Evolutionary conservation across 352 stramenopile genomes (phyloP).

Genomic region (Phytopythium helicoides): DNA sequence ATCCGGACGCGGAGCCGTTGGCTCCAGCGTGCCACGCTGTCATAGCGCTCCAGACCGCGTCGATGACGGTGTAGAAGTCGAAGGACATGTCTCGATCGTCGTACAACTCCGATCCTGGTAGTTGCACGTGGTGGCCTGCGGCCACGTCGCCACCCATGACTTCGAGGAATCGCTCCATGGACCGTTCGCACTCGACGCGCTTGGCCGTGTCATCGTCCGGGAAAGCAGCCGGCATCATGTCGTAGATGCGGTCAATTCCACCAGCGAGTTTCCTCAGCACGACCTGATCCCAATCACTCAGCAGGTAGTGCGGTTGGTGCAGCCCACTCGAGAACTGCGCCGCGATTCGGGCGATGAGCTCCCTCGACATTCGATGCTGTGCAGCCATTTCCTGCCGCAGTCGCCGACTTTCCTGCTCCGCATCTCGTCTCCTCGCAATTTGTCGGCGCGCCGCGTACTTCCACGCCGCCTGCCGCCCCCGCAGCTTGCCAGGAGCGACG

Average conservation of each 20-base stretch:
- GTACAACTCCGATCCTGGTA: conserved; percentile 11
- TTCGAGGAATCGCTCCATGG: conserved; percentile 10
- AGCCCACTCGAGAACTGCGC: neutral
- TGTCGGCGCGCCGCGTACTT: conserved; percentile 18
- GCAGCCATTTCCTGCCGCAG: conserved; percentile 12
- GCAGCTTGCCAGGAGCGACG: neutral
- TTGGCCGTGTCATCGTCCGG: conserved; percentile 11
- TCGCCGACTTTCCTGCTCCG: conserved; percentile 16
- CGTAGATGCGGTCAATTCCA: conserved; percentile 17
- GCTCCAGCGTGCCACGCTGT: conserved; percentile 26
- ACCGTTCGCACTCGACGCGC: conserved; percentile 6
- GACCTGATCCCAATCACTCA: conserved; percentile 14
- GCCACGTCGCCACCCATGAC: conserved; percentile 3
- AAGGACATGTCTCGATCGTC: conserved; percentile 25
- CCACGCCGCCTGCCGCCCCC: conserved; percentile 1
- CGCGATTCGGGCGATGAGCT: conserved; percentile 2
- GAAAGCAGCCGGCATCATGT: conserved; percentile 12
- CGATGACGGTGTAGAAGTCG: conserved; percentile 21
- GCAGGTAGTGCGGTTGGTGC: conserved; percentile 6
- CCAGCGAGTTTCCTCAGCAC: conserved; percentile 18
- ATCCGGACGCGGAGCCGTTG: conserved; percentile 21
- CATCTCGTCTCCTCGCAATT: conserved; percentile 10
- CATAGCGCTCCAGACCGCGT: conserved; percentile 26
- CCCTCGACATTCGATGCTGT: conserved; percentile 8
- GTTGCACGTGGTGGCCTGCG: neutral